Percentiles rank a stretch among this genome's conserved stretches.
Evolutionary conservation across 73 alveolate species (phyloP).

Genomic region (Paramecium biaurelia): DNA sequence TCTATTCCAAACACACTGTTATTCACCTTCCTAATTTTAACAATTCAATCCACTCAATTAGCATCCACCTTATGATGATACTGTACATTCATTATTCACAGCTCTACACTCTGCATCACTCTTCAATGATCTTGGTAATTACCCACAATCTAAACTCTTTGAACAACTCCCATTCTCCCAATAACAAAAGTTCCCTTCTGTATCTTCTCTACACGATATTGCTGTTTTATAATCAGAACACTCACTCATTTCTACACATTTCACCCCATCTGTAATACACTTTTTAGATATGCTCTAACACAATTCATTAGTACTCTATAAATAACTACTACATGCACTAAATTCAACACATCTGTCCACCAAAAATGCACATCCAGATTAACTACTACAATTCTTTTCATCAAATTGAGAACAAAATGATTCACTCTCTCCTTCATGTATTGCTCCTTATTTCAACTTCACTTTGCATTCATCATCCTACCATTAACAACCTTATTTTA

Average conservation of each 20-base stretch:
- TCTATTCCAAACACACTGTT: slow-evolving; percentile 1
- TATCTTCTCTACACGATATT: neutral
- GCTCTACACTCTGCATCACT: neutral
- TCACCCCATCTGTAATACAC: neutral
- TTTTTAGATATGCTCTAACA: neutral
- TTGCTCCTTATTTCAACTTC: neutral
- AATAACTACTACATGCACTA: neutral
- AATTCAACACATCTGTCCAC: neutral
- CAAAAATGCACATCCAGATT: neutral
- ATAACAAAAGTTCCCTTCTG: neutral
- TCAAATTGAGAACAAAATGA: neutral
- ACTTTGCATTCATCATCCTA: neutral
- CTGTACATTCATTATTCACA: neutral
- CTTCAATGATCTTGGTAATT: neutral
- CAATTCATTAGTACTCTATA: neutral
- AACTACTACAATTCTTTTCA: neutral
- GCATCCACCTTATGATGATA: neutral
- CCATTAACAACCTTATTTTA: neutral
- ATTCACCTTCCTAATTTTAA: neutral
- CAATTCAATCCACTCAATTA: neutral
- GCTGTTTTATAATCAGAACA: neutral
- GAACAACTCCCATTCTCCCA: neutral
- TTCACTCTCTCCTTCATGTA: neutral
- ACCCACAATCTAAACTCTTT: neutral
- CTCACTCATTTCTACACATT: neutral